phyloP scores from a whole-genome alignment of 371 early-diverging fungal species.

The Mortierella sp. region DNA sequence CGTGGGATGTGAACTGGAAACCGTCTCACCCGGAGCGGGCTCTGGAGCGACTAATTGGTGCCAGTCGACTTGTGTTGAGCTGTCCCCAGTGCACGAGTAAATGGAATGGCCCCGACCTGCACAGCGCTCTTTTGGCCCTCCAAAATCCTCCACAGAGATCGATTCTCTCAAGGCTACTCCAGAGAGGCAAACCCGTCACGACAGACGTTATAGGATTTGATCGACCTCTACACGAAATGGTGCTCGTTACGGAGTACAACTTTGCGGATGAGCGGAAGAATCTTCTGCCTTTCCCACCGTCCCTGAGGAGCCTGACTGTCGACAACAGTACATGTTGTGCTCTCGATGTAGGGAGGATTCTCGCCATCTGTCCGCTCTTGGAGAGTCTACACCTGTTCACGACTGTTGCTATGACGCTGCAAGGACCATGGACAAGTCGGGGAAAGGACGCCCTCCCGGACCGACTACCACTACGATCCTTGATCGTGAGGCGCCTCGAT shows the following conservation, averaged over 20 bases:
- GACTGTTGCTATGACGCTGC: background rate
- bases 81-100: too few relatives aligned
- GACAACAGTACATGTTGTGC: background rate
- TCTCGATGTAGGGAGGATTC: background rate
- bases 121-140: background rate
- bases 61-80: too few relatives aligned
- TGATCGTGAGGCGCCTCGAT: background rate
- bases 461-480: background rate
- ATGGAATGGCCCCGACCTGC: too few relatives aligned
- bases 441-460: background rate
- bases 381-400: background rate
- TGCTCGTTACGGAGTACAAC: background rate
- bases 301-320: background rate
- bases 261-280: background rate
- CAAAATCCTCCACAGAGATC: background rate
- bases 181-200: too few relatives aligned
- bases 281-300: background rate
- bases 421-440: background rate
- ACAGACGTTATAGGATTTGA: background rate
- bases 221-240: background rate
- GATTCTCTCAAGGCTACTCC: background rate
- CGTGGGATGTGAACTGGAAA: too few relatives aligned
- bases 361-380: background rate
- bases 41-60: too few relatives aligned
- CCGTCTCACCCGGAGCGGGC: too few relatives aligned